These are phyloP conservation scores for Podaxis mareebaensis DNA, from an alignment of 768 basidiomycete species.

Conservation along the genomic window DNA sequence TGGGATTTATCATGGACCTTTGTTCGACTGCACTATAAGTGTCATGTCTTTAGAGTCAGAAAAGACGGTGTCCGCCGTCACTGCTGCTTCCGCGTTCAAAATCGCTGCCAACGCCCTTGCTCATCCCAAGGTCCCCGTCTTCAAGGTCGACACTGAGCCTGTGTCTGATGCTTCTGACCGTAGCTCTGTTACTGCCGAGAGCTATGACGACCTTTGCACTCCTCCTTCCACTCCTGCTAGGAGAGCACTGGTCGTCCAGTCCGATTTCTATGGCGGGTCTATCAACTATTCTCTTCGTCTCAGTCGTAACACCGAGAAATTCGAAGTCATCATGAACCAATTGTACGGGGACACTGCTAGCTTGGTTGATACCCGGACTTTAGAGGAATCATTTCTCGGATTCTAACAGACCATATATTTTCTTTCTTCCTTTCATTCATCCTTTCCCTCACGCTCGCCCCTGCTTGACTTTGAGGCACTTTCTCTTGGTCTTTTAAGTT, in stretches of 20 bases:
- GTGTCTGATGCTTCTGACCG: not conserved
- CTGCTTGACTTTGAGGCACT: no score
- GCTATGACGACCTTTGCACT: not conserved
- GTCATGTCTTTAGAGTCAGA: not conserved
- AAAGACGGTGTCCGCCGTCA: not conserved
- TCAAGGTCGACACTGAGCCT: not conserved
- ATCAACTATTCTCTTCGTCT: conserved; percentile 1
- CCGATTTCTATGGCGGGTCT: not conserved
- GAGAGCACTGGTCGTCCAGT: not conserved
- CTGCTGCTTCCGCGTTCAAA: not conserved
- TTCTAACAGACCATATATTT: no score
- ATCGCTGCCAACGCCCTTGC: not conserved
- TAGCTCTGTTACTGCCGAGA: not conserved
- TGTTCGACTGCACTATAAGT: not conserved
- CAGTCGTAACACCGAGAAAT: not conserved
- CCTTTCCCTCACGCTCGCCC: no score
- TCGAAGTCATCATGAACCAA: conserved; percentile 1
- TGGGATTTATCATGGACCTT: not conserved
- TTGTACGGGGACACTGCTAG: not conserved
- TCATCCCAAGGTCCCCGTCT: not conserved
- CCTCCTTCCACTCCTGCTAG: not conserved
- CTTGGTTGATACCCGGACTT: not conserved
- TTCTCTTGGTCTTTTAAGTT: no score
- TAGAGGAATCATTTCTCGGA: not conserved
- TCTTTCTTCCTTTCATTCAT: no score